A percentile compares a stretch with the other conserved stretches of the same genome.
Evolutionary conservation across 805 yeast species (phyloP).

Genomic region (Blastobotrys terrestris): DNA sequence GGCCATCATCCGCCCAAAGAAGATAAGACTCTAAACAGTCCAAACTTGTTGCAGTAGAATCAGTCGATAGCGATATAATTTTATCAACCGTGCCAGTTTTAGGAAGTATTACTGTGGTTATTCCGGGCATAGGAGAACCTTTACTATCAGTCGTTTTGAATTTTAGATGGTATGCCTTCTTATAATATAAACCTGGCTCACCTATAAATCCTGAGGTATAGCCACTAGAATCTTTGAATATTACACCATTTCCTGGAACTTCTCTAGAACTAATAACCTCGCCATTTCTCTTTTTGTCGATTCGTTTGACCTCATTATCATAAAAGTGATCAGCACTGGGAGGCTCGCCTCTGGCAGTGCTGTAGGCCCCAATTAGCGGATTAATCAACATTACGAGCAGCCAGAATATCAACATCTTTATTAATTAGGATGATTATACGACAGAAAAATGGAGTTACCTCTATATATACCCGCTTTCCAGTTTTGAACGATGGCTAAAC

Average conservation of each 20-base stretch:
- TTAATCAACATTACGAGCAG: no score
- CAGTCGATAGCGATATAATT: constrained; percentile 16
- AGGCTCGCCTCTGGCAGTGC: no score
- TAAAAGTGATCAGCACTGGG: neutral
- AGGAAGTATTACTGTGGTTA: constrained; percentile 27
- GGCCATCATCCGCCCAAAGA: constrained; percentile 14
- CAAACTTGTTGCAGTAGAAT: neutral
- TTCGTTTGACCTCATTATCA: neutral
- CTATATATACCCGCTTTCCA: no score
- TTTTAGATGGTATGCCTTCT: constrained; percentile 22
- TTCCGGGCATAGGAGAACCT: constrained; percentile 23
- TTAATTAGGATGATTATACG: no score
- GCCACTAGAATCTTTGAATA: neutral
- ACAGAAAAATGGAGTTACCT: no score
- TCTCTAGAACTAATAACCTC: neutral
- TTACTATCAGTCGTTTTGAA: constrained; percentile 22
- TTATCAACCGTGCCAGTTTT: constrained; percentile 6
- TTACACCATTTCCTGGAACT: neutral
- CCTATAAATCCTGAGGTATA: neutral
- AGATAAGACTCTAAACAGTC: constrained; percentile 17
- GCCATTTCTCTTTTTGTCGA: neutral
- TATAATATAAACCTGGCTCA: neutral
- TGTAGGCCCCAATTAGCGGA: no score
- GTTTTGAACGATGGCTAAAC: no score
- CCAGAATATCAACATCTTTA: no score